Evolutionary conservation across 306 rosid species (phyloP), one percentile per base, ranked within the genome.

Genomic region (Prunus campanulata): DNA sequence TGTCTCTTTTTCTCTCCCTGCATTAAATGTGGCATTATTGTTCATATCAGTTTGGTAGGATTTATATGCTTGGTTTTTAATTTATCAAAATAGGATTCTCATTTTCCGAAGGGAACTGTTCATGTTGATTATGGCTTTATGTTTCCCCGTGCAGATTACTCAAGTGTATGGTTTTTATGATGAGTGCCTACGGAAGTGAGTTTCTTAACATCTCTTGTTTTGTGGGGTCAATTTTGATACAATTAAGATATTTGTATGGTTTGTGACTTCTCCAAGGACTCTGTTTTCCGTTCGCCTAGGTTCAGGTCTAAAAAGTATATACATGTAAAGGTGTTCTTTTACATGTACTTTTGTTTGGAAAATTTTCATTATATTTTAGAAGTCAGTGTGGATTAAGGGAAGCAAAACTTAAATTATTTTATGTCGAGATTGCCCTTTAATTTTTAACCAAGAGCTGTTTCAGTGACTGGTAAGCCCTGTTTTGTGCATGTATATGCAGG

Each of bases 101-200:
- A 20, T 14, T 19, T 35, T 20, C 16, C 6, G 54, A 49, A 49
- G 19, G 16, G 72, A 42, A 42, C 57, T 51, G 35, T 68, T 48
- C 67, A 67, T 62, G 42, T 76, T 87, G 78, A 83, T 83, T 46
- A 24, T 75, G 79, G 19, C 39, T 32, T 70, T 18, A 48, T 83
- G 22, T 56, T 67, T 24, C 66, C 52, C 64, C 80, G 50, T 87
- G 97, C 97, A 93, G 98, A 93, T 93, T 80, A 93, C 98, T 77
- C 97, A 93, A 87, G 98, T 93, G 79, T 93, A 93, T 81, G 97
- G 98, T 57, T 93, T 93, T 85, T 93, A 91, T 74, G 98, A 93
- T 14, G 98, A 93, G 84, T 93, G 98, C 86, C 83, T 93, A 64
- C 88, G 98, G 78, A 93, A 93, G 98, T 93, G 84, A 83, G 98